Base-by-base conservation (phyloP, 2,329 filamentous ascomycete genomes). In the Aspergillus jensenii region DNA sequence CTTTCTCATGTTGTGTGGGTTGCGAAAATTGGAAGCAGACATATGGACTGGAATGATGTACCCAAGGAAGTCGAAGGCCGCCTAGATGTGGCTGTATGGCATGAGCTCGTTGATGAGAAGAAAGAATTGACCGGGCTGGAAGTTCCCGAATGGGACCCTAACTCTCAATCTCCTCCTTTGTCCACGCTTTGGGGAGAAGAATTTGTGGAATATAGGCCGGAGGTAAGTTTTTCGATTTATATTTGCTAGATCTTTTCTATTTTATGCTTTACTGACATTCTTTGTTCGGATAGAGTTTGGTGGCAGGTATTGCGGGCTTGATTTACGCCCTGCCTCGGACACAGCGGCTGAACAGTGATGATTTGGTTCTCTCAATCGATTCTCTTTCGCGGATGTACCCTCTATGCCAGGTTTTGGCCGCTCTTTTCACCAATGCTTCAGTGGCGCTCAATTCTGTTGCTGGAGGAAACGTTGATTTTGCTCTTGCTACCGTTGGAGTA, bases 1-100 rank as follows among this genome's bases (percentile, higher is more conserved):
- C 82, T 99, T 46, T 87, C 87, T 60, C 86, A 92, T 65, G 82
- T 96, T 33, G 84, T 97, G 66, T 98, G 93, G 91, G 93, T 97
- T 12, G 91, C 96, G 5, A 93, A 97, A 67, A 85, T 91, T 69
- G 91, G 91, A 43, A 97, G 88, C 78, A 86, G 87, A 66, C 93
- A 98, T 71, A 89, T 99, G 83, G 93, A 96, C 75, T 99, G 93
- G 93, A 93, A 91, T 66, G 90, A 93, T 71, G 85, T 93, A 2
- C 92, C 93, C 11, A 84, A 89, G 68, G 89, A 90, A 52, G 87
- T 88, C 56, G 88, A 88, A 15, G 85, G 88, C 57, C 87, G 83
- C 61, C 81, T 96, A 60, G 90, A 90, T 56, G 90, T 97, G 15
- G 85, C 87, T n/a, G 95, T 93, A 14, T 99, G 93, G 93, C 90